Conservation (phyloP, 164 flowering plant genomes). For the Chimonanthus salicifolius region DNA sequence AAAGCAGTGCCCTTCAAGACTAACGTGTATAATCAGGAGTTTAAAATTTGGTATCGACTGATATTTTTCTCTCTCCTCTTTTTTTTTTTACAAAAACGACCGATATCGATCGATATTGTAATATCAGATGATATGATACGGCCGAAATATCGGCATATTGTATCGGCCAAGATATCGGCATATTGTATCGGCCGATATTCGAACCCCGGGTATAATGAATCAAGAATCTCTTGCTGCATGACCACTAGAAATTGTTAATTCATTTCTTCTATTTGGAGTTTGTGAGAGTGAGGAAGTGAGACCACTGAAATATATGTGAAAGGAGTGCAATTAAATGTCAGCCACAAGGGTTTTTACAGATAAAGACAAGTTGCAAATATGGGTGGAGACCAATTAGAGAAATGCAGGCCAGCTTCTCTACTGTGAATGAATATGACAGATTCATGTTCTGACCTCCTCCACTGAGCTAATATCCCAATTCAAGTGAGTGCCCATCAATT, state of each 20-base stretch:
- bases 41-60: too few species aligned
- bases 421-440: background rate
- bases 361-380: background rate
- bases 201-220: too few species aligned
- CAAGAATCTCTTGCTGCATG: too few species aligned
- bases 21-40: too few species aligned
- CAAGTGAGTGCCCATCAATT: background rate
- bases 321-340: background rate
- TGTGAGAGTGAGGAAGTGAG: background rate
- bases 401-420: background rate
- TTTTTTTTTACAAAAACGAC: too few species aligned
- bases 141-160: too few species aligned
- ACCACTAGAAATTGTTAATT: background rate
- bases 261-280: background rate
- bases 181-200: too few species aligned
- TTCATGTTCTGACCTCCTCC: background rate
- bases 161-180: too few species aligned
- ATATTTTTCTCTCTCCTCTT: too few species aligned
- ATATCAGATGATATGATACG: too few species aligned
- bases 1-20: background rate
- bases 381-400: background rate
- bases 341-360: background rate
- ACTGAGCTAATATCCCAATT: background rate
- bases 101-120: too few species aligned
- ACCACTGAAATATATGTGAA: background rate